Base-by-base conservation (phyloP, 257 asterid species). In the Scutellaria minor region DNA sequence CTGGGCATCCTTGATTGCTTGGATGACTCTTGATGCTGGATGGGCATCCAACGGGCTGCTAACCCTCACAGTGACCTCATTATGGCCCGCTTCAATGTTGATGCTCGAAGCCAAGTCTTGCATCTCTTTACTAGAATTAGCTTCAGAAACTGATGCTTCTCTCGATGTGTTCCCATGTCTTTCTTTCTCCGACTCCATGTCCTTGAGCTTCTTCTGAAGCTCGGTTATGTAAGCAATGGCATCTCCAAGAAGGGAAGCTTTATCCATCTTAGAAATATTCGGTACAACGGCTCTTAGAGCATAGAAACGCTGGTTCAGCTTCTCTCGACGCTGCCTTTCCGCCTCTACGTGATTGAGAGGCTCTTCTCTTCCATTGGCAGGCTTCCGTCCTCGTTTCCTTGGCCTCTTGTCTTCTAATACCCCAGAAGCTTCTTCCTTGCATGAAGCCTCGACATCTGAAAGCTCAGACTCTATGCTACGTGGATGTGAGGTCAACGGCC, bases 191-290 rank as follows among this genome's bases (percentile, higher is more conserved):
- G 78, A 64, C 73, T 93, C 98, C 91, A 93, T 67, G 70, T 88
- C 91, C 81, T 83, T 85, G 44, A 90, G 75, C 84, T 86, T 90
- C 87, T 80, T 90, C 79, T 92, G 96, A 62, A 92, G 92, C 65
- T 90, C 96, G 6, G 97, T 88, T 63, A 92, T 90, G 93, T 90
- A 88, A 64, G 96, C 90, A 70, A 92, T 88, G 53, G 98, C 98
- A 75, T 92, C 98, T 47, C 97, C 98, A 13, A 92, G 77, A 20
- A 92, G 87, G 12, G 98, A 92, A 71, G 97, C 98, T 83, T 92
- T 90, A 76, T 92, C 98, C 98, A 92, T 90, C 70, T 90, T 92
- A n/a, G 98, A 88, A 46, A 92, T 92, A 56, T 88, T 92, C 0
- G 98, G 97, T 3, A 92, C 98, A 9, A 92, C 96, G 5, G 95